These are phyloP conservation scores for Pleurotus salmoneostramineus DNA, from an alignment of 768 basidiomycete genomes.

Conservation along the genomic window DNA sequence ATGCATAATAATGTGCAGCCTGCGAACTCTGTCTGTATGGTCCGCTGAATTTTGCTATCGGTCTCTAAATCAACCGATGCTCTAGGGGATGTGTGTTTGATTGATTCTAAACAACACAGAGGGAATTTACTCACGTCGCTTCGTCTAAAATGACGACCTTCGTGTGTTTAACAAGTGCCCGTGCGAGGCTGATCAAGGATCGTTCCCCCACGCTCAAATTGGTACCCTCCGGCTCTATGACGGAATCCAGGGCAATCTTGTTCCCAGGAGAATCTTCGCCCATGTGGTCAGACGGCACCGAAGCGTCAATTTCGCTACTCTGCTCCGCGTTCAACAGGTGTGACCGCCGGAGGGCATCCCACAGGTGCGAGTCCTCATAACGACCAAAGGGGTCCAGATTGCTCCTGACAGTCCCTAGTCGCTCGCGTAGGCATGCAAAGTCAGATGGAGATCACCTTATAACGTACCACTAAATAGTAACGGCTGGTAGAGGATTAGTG, in stretches of 20 bases:
- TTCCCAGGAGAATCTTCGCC: conserved; percentile 40
- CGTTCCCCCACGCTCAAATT: conserved; percentile 73
- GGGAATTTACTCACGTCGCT: conserved; percentile 43
- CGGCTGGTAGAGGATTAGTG: neutral
- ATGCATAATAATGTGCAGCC: conserved; percentile 76
- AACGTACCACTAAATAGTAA: neutral
- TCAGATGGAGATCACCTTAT: too few relatives aligned
- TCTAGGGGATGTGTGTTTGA: conserved; percentile 13
- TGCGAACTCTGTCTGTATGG: conserved; percentile 69
- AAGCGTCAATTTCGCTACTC: conserved; percentile 45
- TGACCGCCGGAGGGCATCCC: conserved; percentile 72
- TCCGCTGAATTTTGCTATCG: conserved; percentile 77
- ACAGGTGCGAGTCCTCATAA: conserved; percentile 62
- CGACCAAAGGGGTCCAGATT: conserved; percentile 57
- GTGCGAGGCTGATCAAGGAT: conserved; percentile 71
- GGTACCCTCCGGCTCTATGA: conserved; percentile 70
- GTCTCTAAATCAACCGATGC: conserved; percentile 79
- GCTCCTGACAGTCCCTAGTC: conserved; percentile 49
- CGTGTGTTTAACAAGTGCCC: conserved; percentile 75
- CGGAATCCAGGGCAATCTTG: conserved; percentile 66
- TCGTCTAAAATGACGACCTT: conserved; percentile 79
- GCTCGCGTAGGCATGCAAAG: neutral
- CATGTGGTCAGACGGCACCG: conserved; percentile 46
- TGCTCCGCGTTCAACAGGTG: conserved; percentile 26
- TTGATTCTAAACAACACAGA: neutral